These are phyloP conservation scores for Miamiensis avidus DNA, from an alignment of 169 alveolate genomes.

Conservation along the genomic window DNA sequence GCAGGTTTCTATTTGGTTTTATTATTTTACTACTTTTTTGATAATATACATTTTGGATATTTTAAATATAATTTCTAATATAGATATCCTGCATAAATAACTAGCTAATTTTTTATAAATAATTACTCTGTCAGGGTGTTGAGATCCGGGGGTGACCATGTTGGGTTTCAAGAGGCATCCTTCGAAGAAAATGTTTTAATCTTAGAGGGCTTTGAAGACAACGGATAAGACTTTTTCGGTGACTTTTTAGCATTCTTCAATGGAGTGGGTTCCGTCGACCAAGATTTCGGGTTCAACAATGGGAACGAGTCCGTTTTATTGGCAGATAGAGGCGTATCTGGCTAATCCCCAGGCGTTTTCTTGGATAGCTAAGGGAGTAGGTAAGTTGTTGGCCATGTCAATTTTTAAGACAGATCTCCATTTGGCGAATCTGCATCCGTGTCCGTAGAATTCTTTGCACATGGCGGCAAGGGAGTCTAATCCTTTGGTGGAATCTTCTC, in stretches of 20 bases:
- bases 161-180: conserved; percentile 98
- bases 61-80: no score
- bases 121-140: conserved; percentile 84
- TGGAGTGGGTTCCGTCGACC: conserved; percentile 96
- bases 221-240: conserved; percentile 95
- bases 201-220: conserved; percentile 94
- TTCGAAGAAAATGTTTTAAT: conserved; percentile 94
- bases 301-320: conserved; percentile 97
- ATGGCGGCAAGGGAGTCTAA: conserved; percentile 97
- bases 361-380: conserved; percentile 90
- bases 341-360: conserved; percentile 98
- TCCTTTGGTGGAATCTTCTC: conserved; percentile 93
- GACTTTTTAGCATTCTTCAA: conserved; percentile 94
- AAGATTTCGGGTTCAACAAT: conserved; percentile 99
- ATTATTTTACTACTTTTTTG: no score
- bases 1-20: no score
- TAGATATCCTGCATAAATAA: no score
- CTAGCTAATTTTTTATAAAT: no score
- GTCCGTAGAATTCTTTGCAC: conserved; percentile 94
- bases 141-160: conserved; percentile 98
- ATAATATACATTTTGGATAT: no score
- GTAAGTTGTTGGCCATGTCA: conserved; percentile 88
- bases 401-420: conserved; percentile 99
- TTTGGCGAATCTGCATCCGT: conserved; percentile 99
- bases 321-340: conserved; percentile 98